Conservation (phyloP, 805 yeast genomes). For the Metschnikowia chrysomelidarum region DNA sequence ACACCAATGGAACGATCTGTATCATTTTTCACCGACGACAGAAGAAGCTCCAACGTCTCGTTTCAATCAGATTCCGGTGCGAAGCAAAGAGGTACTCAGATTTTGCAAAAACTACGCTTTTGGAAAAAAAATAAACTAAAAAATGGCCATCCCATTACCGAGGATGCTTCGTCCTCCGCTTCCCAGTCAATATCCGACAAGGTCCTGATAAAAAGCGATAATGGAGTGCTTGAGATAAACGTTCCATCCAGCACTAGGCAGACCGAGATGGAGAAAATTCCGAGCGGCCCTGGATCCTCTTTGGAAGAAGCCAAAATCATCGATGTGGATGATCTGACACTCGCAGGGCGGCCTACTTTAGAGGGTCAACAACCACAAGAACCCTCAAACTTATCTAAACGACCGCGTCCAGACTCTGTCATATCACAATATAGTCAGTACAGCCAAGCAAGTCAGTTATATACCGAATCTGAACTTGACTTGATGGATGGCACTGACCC, state of each 20-base stretch:
- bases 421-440: constrained; percentile 39
- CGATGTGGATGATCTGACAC: constrained; percentile 1
- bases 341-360: neutral
- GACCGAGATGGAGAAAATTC: neutral
- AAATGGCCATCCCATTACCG: constrained; percentile 1
- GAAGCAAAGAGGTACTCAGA: constrained; percentile 23
- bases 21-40: constrained; percentile 24
- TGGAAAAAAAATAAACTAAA: constrained; percentile 30
- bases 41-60: constrained; percentile 5
- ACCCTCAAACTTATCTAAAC: constrained; percentile 4
- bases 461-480: constrained; percentile 42
- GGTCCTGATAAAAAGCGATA: constrained; percentile 5
- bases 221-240: constrained; percentile 6
- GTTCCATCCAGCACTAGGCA: neutral
- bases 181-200: constrained; percentile 2
- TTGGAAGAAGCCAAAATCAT: neutral
- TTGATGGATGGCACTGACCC: constrained; percentile 39
- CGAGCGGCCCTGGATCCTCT: no score
- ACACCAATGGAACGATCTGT: constrained; percentile 20
- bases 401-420: constrained; percentile 40
- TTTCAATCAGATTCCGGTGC: constrained; percentile 10
- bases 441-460: constrained; percentile 41
- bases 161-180: constrained; percentile 2
- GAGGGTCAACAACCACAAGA: neutral
- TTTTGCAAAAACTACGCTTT: constrained; percentile 36